Evolutionary conservation across 1,284 basidiomycete species (phyloP).

Genomic region (Apiotrichum siamense): DNA sequence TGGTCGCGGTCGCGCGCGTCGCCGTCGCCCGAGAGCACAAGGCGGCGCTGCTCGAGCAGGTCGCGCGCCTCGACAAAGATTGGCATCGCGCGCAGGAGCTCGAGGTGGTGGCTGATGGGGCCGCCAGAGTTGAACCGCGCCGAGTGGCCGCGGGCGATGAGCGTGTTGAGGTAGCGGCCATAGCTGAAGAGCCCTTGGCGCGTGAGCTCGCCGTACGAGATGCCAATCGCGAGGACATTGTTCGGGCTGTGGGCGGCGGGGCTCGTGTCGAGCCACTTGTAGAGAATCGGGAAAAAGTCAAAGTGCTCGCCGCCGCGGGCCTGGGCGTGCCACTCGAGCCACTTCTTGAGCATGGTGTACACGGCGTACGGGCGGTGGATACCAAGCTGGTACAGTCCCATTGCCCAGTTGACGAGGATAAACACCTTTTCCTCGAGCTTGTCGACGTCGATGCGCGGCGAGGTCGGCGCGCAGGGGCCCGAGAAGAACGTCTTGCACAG

Average conservation of each 20-base stretch:
- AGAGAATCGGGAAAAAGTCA: constrained; percentile 52
- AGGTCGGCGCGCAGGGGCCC: constrained; percentile 30
- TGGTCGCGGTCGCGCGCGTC: constrained; percentile 24
- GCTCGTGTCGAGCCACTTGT: constrained; percentile 76
- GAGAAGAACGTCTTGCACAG: constrained; percentile 58
- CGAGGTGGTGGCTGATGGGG: constrained; percentile 32
- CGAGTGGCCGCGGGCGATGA: constrained; percentile 65
- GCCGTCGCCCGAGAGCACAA: constrained; percentile 39
- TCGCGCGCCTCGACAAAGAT: constrained; percentile 42
- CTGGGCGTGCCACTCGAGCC: constrained; percentile 53
- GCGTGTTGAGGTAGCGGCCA: constrained; percentile 71
- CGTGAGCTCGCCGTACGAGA: constrained; percentile 73
- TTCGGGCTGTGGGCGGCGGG: constrained; percentile 56
- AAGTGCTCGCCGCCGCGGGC: constrained; percentile 18
- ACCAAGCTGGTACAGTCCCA: constrained; percentile 75
- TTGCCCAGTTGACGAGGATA: constrained; percentile 77
- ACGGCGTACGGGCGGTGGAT: constrained; percentile 77
- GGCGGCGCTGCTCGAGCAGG: constrained; percentile 34
- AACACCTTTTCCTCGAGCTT: constrained; percentile 58
- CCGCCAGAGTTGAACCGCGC: constrained; percentile 20
- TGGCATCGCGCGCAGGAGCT: constrained; percentile 36
- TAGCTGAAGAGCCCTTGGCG: constrained; percentile 73
- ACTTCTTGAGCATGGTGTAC: constrained; percentile 65
- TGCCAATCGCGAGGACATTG: constrained; percentile 60
- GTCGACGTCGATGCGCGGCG: constrained; percentile 49